Evolutionary conservation across 2,329 filamentous ascomycete genomes (phyloP).

Genomic region (Cercospora janseana): DNA sequence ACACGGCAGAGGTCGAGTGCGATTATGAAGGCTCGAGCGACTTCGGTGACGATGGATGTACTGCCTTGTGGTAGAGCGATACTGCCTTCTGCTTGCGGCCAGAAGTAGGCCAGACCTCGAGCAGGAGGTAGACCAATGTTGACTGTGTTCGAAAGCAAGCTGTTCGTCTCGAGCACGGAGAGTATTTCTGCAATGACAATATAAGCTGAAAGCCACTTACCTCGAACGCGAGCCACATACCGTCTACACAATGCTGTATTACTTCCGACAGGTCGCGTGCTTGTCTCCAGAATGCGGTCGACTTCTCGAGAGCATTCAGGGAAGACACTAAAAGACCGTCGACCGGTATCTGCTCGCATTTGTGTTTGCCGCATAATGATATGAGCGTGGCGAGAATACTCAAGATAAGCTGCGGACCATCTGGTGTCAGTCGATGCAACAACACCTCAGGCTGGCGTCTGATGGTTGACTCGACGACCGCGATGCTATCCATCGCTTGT

Average conservation of each 20-base stretch:
- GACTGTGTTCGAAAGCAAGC: slow-evolving; percentile 25
- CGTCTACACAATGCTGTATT: slow-evolving; percentile 43
- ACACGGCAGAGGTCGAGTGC: slow-evolving; percentile 30
- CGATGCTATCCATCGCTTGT: slow-evolving; percentile 69
- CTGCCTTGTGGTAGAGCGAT: slow-evolving; percentile 44
- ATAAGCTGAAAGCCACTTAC: slow-evolving; percentile 31
- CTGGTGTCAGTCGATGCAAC: slow-evolving; percentile 36
- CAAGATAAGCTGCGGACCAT: slow-evolving; percentile 51
- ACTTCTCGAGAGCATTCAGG: slow-evolving; percentile 39
- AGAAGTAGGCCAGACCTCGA: slow-evolving; percentile 40
- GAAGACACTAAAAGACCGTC: slow-evolving; percentile 42
- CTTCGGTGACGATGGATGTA: slow-evolving; percentile 33
- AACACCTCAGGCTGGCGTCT: slow-evolving; percentile 72
- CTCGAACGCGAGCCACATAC: slow-evolving; percentile 33
- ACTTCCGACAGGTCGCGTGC: slow-evolving; percentile 38
- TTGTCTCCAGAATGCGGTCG: slow-evolving; percentile 39
- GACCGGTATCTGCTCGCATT: slow-evolving; percentile 43
- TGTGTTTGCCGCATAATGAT: slow-evolving; percentile 45
- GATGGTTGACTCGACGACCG: slow-evolving; percentile 73
- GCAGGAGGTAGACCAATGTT: slow-evolving; percentile 42
- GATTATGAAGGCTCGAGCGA: slow-evolving; percentile 27
- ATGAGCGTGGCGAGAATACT: slow-evolving; percentile 56
- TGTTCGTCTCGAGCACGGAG: slow-evolving; percentile 41
- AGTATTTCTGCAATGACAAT: slow-evolving; percentile 47
- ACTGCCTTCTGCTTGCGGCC: slow-evolving; percentile 40